Evolutionary conservation across 2,329 filamentous ascomycete genomes (phyloP), one percentile per base, ranked within the genome.

Genomic region (Nemania serpens): DNA sequence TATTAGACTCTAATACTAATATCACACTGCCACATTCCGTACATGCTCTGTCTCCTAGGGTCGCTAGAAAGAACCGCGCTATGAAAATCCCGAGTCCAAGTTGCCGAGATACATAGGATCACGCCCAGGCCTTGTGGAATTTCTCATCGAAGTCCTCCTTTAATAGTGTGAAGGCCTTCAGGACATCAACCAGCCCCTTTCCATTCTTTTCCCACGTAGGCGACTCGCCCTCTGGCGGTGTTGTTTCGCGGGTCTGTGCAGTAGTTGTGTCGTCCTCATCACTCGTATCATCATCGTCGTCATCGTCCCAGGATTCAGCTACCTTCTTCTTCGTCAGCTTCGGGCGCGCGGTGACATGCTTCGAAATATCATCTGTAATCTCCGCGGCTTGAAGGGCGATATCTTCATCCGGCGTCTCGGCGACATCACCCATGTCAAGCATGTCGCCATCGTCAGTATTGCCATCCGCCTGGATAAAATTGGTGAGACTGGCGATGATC

Each of bases 401-500:
- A 10, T 69, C 62, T 34, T 78, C 73, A 2, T 75, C 68, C 0
- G 61, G 46, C 1, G 49, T 48, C 29, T 70, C 68, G 6, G 55
- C 71, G 17, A 71, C 73, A 15, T 71, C 71, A 36, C 78, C 75
- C 0, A 76, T 75, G 48, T 84, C 81, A 7, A 83, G 75, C 73
- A 83, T 79, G 5, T 66, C 68, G 7, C 33, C 52, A 55, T 82
- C 81, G 53, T 79, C 75, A 36, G 79, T 79, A 9, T 75, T 77
- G 5, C 75, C 76, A 11, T 75, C 76, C 4, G 83, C 75, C 18
- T 82, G 81, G 64, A 88, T 77, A 67, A 88, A 84, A 63, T 83
- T 83, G 5, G 79, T 79, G 1, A 91, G 72, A 49, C 83, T 86
- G 0, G 88, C 87, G 36, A 90, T 83, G 65, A 95, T 91, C 10